Conservation (phyloP, 2,329 filamentous ascomycete species). For the Monosporascus ibericus region DNA sequence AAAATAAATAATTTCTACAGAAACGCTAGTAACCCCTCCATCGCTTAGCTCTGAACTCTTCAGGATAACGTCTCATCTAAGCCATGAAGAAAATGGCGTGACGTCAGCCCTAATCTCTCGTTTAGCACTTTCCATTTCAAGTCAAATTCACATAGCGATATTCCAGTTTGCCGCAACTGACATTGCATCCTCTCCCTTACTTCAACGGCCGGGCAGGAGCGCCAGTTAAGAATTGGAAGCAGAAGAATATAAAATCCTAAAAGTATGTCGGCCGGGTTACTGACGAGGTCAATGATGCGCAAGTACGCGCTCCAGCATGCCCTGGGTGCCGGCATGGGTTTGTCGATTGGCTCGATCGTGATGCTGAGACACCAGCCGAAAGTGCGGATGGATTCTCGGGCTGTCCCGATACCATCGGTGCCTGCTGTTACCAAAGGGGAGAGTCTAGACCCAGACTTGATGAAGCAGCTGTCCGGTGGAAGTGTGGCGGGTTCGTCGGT, state of each 20-base stretch:
- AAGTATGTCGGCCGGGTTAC: slow-evolving; percentile 16
- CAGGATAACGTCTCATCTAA: too few relatives aligned
- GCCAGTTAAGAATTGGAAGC: not conserved
- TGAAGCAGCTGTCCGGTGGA: slow-evolving; percentile 47
- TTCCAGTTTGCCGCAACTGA: too few relatives aligned
- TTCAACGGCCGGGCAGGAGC: too few relatives aligned
- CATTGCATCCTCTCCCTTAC: too few relatives aligned
- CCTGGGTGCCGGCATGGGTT: slow-evolving; percentile 27
- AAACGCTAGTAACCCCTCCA: too few relatives aligned
- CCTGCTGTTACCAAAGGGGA: slow-evolving; percentile 6
- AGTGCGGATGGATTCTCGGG: slow-evolving; percentile 17
- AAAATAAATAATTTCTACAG: too few relatives aligned
- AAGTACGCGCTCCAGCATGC: slow-evolving; percentile 16
- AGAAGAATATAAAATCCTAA: not conserved
- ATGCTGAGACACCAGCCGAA: slow-evolving; percentile 12
- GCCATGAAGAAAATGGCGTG: not conserved
- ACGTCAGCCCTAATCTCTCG: not conserved
- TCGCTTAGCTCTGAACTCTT: too few relatives aligned
- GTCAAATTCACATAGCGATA: too few relatives aligned
- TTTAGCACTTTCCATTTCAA: not conserved
- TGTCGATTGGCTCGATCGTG: slow-evolving; percentile 27
- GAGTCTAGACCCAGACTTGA: slow-evolving; percentile 28
- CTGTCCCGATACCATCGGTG: slow-evolving; percentile 10
- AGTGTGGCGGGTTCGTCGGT: slow-evolving; percentile 41
- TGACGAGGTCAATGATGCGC: slow-evolving; percentile 10